phyloP scores from a whole-genome alignment of 2,329 filamentous ascomycete species.

The Fusarium coffeatum region DNA sequence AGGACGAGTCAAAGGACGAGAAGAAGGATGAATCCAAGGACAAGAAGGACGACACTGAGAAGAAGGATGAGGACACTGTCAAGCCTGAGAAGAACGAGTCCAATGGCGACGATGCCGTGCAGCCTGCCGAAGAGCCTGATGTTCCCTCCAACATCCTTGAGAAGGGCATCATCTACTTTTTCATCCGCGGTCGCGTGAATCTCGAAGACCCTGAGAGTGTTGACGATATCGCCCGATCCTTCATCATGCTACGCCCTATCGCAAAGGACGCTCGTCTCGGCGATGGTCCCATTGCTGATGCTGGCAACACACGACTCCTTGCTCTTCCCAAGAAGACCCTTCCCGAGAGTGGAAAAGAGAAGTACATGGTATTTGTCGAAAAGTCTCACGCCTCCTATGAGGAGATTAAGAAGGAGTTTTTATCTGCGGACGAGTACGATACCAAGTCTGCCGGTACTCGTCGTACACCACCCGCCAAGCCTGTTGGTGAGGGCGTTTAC shows the following conservation, averaged over 20 bases:
- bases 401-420: constrained; percentile 78
- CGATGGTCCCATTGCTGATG: constrained; percentile 59
- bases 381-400: constrained; percentile 74
- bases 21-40: neutral
- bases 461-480: constrained; percentile 75
- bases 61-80: constrained; percentile 9
- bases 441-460: constrained; percentile 81
- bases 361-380: constrained; percentile 86
- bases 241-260: constrained; percentile 81
- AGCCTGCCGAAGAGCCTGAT: constrained; percentile 40
- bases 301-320: constrained; percentile 75
- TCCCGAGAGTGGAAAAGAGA: constrained; percentile 74
- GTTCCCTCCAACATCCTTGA: constrained; percentile 74
- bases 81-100: constrained; percentile 9
- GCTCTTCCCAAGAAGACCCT: constrained; percentile 87
- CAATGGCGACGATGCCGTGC: constrained; percentile 33
- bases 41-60: neutral
- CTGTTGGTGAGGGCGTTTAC: constrained; percentile 88
- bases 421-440: constrained; percentile 73
- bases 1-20: neutral
- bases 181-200: constrained; percentile 81
- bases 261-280: constrained; percentile 72
- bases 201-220: constrained; percentile 76
- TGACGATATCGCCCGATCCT: constrained; percentile 80
- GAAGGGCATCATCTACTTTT: constrained; percentile 93